Conservation (phyloP, 2,329 filamentous ascomycete genomes). For the Lachnellula occidentalis region DNA sequence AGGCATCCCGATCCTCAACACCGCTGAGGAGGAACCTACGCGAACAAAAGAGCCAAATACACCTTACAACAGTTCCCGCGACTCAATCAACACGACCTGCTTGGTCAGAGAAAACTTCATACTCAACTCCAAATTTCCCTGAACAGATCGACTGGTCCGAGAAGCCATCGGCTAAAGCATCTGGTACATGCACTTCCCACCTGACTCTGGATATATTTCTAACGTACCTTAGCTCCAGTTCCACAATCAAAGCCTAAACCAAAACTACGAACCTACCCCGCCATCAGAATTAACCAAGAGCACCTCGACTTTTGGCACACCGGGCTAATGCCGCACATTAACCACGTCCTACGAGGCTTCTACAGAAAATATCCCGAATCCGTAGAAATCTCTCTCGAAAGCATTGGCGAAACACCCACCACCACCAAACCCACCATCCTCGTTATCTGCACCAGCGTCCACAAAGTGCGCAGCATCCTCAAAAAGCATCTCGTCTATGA, state of each 20-base stretch:
- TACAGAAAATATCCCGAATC: constrained; percentile 71
- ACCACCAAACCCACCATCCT: constrained; percentile 67
- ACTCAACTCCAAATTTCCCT: constrained; percentile 11
- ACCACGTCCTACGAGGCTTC: constrained; percentile 63
- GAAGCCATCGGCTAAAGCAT: constrained; percentile 15
- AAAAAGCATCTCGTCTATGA: constrained; percentile 68
- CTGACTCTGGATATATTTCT: not conserved
- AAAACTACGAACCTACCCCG: constrained; percentile 55
- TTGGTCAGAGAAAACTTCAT: constrained; percentile 23
- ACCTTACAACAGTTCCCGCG: constrained; percentile 5
- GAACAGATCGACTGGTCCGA: constrained; percentile 23
- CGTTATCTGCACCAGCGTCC: constrained; percentile 70
- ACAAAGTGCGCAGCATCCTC: constrained; percentile 65
- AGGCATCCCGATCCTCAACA: constrained; percentile 16
- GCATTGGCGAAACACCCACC: constrained; percentile 62
- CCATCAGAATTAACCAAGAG: constrained; percentile 52
- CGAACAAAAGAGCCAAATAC: constrained; percentile 14
- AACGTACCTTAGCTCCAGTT: constrained; percentile 7
- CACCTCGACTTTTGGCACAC: constrained; percentile 68
- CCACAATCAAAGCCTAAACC: constrained; percentile 23
- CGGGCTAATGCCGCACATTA: constrained; percentile 66
- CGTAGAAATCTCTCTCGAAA: constrained; percentile 71
- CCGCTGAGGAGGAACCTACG: constrained; percentile 16
- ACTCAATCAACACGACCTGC: constrained; percentile 11
- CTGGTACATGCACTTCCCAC: constrained; percentile 14